Conservation (phyloP, 768 basidiomycete genomes). For the Calocybe indica region DNA sequence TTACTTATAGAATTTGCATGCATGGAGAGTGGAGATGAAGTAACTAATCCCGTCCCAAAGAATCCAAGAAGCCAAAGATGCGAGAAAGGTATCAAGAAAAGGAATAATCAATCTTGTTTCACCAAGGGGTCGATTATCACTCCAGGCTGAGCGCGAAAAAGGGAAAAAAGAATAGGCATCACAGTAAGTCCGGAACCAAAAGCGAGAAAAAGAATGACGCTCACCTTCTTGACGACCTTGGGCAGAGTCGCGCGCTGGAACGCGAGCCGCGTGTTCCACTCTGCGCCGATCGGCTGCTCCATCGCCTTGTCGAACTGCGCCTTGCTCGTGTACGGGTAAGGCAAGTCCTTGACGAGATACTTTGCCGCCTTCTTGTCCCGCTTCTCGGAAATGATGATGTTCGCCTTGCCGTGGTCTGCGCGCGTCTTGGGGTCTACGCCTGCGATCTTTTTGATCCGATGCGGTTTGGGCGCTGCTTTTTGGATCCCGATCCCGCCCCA, state of each 20-base stretch:
- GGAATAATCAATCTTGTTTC: conserved; percentile 27
- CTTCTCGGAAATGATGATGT: conserved; percentile 95
- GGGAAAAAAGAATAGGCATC: conserved; percentile 4
- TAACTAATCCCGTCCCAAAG: too few species aligned
- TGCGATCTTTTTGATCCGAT: conserved; percentile 74
- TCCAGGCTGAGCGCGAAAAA: conserved; percentile 46
- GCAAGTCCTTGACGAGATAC: conserved; percentile 87
- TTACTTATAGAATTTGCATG: too few species aligned
- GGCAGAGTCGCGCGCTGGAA: conserved; percentile 85
- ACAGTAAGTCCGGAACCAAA: background rate
- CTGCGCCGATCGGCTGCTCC: conserved; percentile 74
- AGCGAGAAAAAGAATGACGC: conserved; percentile 5
- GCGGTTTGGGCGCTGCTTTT: conserved; percentile 53
- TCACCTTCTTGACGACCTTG: conserved; percentile 80
- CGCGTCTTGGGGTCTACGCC: conserved; percentile 78
- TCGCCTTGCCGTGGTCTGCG: conserved; percentile 76
- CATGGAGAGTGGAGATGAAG: too few species aligned
- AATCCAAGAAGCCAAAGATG: too few species aligned
- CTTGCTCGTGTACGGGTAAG: conserved; percentile 90
- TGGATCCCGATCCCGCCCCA: conserved; percentile 84
- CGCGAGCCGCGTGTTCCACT: conserved; percentile 89
- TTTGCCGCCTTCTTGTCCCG: conserved; percentile 90
- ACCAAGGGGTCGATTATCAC: conserved; percentile 64
- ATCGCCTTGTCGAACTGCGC: conserved; percentile 89
- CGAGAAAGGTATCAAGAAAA: too few species aligned